A percentile compares a stretch with the other conserved stretches of the same genome.
phyloP scores from a whole-genome alignment of 495 filamentous ascomycete species.

The Clavariopsis aquatica region DNA sequence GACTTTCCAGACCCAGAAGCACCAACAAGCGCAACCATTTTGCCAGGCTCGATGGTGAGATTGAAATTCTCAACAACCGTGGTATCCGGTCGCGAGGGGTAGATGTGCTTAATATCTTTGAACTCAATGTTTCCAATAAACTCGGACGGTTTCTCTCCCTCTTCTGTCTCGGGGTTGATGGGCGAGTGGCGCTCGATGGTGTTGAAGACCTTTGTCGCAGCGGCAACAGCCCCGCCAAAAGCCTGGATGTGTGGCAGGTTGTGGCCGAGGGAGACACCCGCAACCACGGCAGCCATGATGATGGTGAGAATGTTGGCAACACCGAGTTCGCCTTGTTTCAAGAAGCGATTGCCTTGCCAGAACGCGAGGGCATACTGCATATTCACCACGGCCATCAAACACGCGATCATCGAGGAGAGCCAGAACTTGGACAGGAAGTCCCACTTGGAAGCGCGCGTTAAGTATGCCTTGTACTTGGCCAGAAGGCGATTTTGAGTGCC shows the following conservation, averaged over 20 bases:
- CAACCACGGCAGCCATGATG: neutral
- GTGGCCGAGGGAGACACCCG: neutral
- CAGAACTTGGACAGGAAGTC: neutral
- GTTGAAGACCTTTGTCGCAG: neutral
- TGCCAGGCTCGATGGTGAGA: slow-evolving; percentile 54
- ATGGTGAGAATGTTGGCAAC: neutral
- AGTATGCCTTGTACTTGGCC: neutral
- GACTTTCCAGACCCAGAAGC: slow-evolving; percentile 86
- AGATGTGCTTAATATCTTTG: slow-evolving; percentile 80
- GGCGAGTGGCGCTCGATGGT: slow-evolving; percentile 56
- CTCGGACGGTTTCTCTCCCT: slow-evolving; percentile 61
- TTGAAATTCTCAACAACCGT: slow-evolving; percentile 79
- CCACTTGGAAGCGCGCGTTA: neutral
- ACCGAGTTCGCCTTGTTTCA: neutral
- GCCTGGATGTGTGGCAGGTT: slow-evolving; percentile 51
- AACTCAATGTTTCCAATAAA: slow-evolving; percentile 78
- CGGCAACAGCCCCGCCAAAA: slow-evolving; percentile 49
- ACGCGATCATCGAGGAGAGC: neutral
- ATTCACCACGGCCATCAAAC: neutral
- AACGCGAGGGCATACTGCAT: neutral
- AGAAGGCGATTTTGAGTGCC: neutral
- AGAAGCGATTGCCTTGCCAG: neutral
- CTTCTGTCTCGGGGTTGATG: slow-evolving; percentile 70
- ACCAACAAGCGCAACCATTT: slow-evolving; percentile 72
- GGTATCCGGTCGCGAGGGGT: slow-evolving; percentile 87